These are phyloP conservation scores for Leccinum ochraceum DNA, from an alignment of 768 basidiomycete species.

Conservation along the genomic window DNA sequence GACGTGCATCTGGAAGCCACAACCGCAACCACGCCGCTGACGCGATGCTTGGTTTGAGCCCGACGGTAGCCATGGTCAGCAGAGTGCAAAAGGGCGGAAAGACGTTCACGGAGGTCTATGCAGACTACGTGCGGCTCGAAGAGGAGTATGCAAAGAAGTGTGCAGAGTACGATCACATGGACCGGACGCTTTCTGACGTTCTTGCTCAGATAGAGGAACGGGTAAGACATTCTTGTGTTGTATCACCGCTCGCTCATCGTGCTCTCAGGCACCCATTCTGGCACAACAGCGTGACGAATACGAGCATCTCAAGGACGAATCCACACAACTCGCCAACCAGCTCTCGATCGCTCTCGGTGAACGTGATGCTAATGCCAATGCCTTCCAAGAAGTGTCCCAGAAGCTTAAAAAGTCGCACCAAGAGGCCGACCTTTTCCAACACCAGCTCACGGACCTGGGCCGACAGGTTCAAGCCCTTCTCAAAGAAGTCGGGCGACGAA, in stretches of 20 bases:
- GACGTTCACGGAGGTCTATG: slow-evolving; percentile 93
- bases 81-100: slow-evolving; percentile 79
- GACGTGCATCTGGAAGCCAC: slow-evolving; percentile 41
- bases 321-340: slow-evolving; percentile 77
- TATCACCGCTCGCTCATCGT: not conserved
- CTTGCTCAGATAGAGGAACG: slow-evolving; percentile 90
- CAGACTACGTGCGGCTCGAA: slow-evolving; percentile 85
- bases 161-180: slow-evolving; percentile 83
- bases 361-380: slow-evolving; percentile 61
- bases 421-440: slow-evolving; percentile 69
- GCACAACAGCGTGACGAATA: slow-evolving; percentile 90
- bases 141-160: slow-evolving; percentile 78
- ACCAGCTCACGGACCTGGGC: slow-evolving; percentile 80
- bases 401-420: slow-evolving; percentile 57
- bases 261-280: slow-evolving; percentile 77
- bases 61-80: slow-evolving; percentile 85
- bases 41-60: slow-evolving; percentile 72
- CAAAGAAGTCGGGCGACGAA: slow-evolving; percentile 76
- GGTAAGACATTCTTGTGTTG: slow-evolving; percentile 39
- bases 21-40: slow-evolving; percentile 52
- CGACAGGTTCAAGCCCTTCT: slow-evolving; percentile 81
- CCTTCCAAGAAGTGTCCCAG: slow-evolving; percentile 61
- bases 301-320: slow-evolving; percentile 78
- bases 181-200: slow-evolving; percentile 74
- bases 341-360: slow-evolving; percentile 74